Evolutionary conservation across 1,139 yeast genomes (phyloP).

Genomic region (Suhomyces anneliseae): DNA sequence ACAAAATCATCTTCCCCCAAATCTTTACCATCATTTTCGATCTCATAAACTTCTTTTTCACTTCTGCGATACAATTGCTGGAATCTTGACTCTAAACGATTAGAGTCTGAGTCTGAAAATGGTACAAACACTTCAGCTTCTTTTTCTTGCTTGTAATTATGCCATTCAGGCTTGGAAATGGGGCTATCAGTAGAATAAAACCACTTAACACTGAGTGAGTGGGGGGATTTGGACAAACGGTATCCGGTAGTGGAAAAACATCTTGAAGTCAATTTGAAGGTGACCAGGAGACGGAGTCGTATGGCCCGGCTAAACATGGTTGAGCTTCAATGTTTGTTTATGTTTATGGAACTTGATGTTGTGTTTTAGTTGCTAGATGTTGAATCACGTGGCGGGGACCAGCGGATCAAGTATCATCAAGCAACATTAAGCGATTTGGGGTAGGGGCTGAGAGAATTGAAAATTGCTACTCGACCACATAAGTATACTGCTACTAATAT

Average conservation of each 20-base stretch:
- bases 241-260: background rate
- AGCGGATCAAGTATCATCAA: too few species aligned
- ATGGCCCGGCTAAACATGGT: background rate
- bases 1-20: background rate
- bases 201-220: conserved; percentile 47
- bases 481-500: too few species aligned
- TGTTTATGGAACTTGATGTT: background rate
- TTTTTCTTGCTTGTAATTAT: conserved; percentile 45
- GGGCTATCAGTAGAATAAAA: conserved; percentile 84
- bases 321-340: background rate
- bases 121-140: conserved; percentile 67
- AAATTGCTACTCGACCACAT: too few species aligned
- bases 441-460: too few species aligned
- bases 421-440: too few species aligned
- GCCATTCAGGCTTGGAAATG: conserved; percentile 61
- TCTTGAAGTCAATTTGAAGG: background rate
- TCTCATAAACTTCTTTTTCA: background rate
- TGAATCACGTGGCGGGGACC: background rate
- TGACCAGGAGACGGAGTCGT: background rate
- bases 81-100: conserved; percentile 54
- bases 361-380: background rate
- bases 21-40: background rate
- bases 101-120: conserved; percentile 65
- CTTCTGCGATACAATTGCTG: conserved; percentile 15
- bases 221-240: background rate